These are phyloP conservation scores for Suillus brevipes DNA, from an alignment of 768 basidiomycete species.

Conservation along the genomic window DNA sequence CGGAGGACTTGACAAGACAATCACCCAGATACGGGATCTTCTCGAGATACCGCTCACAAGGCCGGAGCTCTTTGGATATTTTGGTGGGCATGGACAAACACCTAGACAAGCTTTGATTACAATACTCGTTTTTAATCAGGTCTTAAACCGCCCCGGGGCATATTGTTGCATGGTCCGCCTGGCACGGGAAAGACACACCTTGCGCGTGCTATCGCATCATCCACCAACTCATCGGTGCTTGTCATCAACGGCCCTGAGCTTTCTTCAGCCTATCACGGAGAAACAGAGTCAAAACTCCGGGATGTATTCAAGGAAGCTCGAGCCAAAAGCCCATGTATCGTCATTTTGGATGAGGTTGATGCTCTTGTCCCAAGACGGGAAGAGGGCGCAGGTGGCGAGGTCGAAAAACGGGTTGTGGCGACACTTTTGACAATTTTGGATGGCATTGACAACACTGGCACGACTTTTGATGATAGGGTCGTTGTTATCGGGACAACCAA, in stretches of 20 bases:
- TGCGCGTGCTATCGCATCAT: conserved; percentile 89
- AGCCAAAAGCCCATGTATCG: conserved; percentile 82
- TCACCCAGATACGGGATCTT: conserved; percentile 80
- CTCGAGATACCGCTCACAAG: conserved; percentile 83
- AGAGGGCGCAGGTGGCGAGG: conserved; percentile 89
- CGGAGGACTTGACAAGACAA: conserved; percentile 87
- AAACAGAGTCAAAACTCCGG: conserved; percentile 89
- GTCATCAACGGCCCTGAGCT: conserved; percentile 95
- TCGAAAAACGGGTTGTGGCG: conserved; percentile 94
- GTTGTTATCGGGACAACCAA: conserved; percentile 97
- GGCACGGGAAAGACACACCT: conserved; percentile 98
- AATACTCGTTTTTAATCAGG: conserved; percentile 40
- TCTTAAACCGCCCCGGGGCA: conserved; percentile 94
- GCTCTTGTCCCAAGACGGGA: conserved; percentile 90
- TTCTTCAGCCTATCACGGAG: conserved; percentile 94
- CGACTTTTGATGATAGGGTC: conserved; percentile 56
- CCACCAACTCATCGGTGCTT: conserved; percentile 84
- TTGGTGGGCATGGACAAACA: conserved; percentile 45
- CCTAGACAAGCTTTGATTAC: conserved; percentile 16
- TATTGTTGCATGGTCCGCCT: conserved; percentile 92
- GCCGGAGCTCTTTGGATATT: conserved; percentile 79
- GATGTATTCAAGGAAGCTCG: conserved; percentile 88
- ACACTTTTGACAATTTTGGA: conserved; percentile 94
- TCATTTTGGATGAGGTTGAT: conserved; percentile 95
- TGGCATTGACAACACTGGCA: conserved; percentile 64